Conservation (phyloP, 257 asterid species). For the Ehretia macrophylla region DNA sequence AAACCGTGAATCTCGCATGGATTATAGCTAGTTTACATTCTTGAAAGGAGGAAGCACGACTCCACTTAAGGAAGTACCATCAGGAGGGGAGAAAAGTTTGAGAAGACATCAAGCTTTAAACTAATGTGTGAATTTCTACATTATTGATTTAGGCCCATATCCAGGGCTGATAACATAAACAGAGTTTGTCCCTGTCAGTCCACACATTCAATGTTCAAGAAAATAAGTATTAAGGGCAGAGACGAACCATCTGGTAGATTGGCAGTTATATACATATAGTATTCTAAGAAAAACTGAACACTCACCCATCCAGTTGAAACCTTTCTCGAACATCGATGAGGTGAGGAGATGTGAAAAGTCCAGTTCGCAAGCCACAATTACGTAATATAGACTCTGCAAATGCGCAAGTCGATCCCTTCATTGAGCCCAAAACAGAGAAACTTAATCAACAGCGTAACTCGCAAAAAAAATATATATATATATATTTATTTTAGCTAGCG, state of each 20-base stretch:
- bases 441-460: constrained; percentile 16
- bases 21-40: too few relatives aligned
- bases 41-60: too few relatives aligned
- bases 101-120: too few relatives aligned
- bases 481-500: background rate
- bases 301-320: constrained; percentile 84
- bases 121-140: too few relatives aligned
- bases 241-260: background rate
- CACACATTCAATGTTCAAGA: too few relatives aligned
- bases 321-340: constrained; percentile 97
- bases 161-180: too few relatives aligned
- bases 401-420: constrained; percentile 94
- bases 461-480: constrained; percentile 2
- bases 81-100: too few relatives aligned
- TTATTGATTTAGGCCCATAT: too few relatives aligned
- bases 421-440: constrained; percentile 21
- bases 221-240: background rate
- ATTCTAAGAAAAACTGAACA: constrained; percentile 8
- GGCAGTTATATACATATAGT: background rate
- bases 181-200: too few relatives aligned
- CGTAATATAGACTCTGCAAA: constrained; percentile 86
- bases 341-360: constrained; percentile 97
- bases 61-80: too few relatives aligned
- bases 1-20: too few relatives aligned
- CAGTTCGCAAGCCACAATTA: constrained; percentile 83